Base-by-base conservation (phyloP, 2,329 filamentous ascomycete species). In the Aspergillus flavus region DNA sequence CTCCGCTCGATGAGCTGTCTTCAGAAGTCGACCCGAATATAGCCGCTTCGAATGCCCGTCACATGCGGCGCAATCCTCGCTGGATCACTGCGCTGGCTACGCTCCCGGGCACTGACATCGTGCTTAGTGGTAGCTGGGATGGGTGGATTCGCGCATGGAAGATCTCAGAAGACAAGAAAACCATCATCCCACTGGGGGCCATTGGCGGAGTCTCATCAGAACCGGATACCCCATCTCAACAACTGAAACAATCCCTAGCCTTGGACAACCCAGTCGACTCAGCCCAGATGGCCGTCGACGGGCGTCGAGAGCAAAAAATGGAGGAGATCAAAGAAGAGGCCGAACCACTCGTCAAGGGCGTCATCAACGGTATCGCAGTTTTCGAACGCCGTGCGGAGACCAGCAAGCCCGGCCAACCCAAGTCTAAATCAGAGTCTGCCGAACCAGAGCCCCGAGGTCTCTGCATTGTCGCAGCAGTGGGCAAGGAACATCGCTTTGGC, bases 101-200 rank as follows among this genome's bases (percentile, higher is more conserved):
- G 0, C 85, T 99, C 56, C 94, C 95, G 0, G 97, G 94, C 76
- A 94, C 93, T 6, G 93, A 99, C 73, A 82, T 97, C 57, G 87
- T 99, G 61, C 83, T 99, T 57, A 96, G 89, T 68, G 95, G 94
- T 36, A 97, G 93, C 78, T 99, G 94, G 94, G 95, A 96, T 75
- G 95, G 95, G 2, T 89, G 87, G 77, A 85, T 99, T 62, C 85
- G 94, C 57, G 90, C 90, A 6, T 99, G 95, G 95, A 88, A 86
- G 64, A 84, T 99, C 23, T 91, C 89, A 59, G 87, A 92, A 48
- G 94, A 97, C 76, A 95, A 94, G 80, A 87, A 87, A 76, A 88
- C 85, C 67, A 86, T 99, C 52, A 89, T 95, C 72, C 80, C 87
- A 0, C 78, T 93, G 9, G 93, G 93, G 1, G 83, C 87, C 1